These are phyloP conservation scores for Cladosporium oxysporum DNA, from an alignment of 2,329 filamentous ascomycete genomes.

Conservation along the genomic window DNA sequence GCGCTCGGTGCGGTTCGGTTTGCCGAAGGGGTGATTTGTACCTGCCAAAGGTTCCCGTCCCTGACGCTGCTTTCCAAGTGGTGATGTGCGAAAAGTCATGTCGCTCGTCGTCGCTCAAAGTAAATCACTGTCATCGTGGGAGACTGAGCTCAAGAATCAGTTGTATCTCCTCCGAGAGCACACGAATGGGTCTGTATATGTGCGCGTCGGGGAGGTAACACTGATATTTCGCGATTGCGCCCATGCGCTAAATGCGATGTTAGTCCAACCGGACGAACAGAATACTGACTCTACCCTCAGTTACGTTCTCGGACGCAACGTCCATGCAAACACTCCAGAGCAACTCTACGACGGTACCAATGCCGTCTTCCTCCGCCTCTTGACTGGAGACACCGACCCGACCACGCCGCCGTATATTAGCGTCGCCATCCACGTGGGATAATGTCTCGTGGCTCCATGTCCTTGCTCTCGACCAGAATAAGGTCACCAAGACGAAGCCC, in stretches of 20 bases:
- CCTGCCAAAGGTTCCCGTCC: not conserved
- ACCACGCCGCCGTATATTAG: conserved; percentile 22
- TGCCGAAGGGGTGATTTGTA: not conserved
- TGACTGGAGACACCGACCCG: conserved; percentile 22
- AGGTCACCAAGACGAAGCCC: not conserved
- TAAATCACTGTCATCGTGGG: not conserved
- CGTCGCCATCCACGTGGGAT: conserved; percentile 24
- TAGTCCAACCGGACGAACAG: not conserved
- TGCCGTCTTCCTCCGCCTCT: conserved; percentile 20
- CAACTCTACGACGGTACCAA: conserved; percentile 26
- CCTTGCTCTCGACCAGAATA: conserved; percentile 25
- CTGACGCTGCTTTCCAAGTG: not conserved
- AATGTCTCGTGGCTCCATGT: conserved; percentile 36
- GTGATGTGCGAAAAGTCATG: not conserved
- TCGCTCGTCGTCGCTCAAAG: not conserved
- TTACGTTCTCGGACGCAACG: conserved; percentile 29
- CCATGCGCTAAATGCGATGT: not conserved
- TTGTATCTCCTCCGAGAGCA: not conserved
- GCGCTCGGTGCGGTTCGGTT: not conserved
- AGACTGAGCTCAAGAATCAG: not conserved
- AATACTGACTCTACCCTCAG: not conserved
- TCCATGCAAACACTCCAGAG: conserved; percentile 25
- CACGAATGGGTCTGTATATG: not conserved
- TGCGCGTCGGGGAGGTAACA: not conserved
- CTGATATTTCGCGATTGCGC: not conserved